Percentiles rank a stretch among this genome's conserved stretches.
phyloP scores from a whole-genome alignment of 108 stramenopile genomes.

The Pseudonitzschia multiseries region DNA sequence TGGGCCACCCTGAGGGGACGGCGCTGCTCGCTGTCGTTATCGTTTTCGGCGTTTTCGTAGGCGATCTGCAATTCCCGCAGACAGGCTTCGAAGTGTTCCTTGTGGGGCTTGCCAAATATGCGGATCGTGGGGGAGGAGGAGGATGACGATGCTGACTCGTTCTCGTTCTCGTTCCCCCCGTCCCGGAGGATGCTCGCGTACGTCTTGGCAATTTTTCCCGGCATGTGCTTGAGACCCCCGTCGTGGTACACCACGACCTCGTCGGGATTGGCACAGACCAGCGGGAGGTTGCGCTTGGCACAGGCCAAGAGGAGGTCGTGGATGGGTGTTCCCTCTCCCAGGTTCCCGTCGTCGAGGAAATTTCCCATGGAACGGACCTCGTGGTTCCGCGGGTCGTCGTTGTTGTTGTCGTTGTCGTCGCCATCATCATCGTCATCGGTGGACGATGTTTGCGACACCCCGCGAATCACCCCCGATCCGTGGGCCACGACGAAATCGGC shows the following conservation, averaged over 20 bases:
- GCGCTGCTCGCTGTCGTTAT: neutral
- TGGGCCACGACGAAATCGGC: conserved; percentile 76
- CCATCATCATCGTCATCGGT: neutral
- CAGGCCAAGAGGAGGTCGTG: conserved; percentile 48
- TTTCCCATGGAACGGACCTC: conserved; percentile 22
- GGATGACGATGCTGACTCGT: neutral
- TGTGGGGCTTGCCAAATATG: conserved; percentile 77
- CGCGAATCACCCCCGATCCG: conserved; percentile 57
- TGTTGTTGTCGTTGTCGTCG: neutral
- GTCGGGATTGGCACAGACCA: conserved; percentile 85
- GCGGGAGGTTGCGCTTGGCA: conserved; percentile 48
- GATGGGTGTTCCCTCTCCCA: conserved; percentile 20
- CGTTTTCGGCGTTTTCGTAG: neutral
- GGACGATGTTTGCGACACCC: neutral
- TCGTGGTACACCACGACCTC: conserved; percentile 52
- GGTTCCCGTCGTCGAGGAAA: conserved; percentile 14
- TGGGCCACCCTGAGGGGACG: conserved; percentile 42
- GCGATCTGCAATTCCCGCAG: conserved; percentile 18
- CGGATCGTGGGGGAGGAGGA: neutral
- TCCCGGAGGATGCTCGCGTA: conserved; percentile 44
- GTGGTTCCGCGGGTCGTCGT: conserved; percentile 6
- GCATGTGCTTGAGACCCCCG: conserved; percentile 64
- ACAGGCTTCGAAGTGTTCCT: conserved; percentile 68
- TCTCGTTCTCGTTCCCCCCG: conserved; percentile 14
- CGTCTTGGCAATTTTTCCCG: conserved; percentile 63